Evolutionary conservation across 2,329 filamentous ascomycete species (phyloP), one percentile per base, ranked within the genome.

Genomic region (Graphilbum sp.): DNA sequence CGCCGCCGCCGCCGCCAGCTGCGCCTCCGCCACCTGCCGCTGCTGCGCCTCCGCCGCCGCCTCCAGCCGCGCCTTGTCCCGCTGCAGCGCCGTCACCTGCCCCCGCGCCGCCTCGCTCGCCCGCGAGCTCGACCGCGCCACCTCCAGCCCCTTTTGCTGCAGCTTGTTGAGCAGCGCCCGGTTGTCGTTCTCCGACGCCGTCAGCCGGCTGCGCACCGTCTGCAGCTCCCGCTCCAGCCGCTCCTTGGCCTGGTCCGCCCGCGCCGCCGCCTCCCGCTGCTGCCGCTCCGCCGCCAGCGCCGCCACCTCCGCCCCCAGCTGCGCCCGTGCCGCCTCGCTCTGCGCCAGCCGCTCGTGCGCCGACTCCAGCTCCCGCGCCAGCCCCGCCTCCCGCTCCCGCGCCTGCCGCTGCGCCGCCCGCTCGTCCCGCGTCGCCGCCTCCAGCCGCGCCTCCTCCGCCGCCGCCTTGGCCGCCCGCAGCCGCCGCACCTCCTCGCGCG

Each of bases 111-210:
- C 82, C 48, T 96, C 88, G 43, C 73, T 86, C 23, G 82, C 88
- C 42, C 79, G 79, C 5, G 87, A 93, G 43, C 75, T 84, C 1
- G 88, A 90, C 34, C 90, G 75, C 31, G 88, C 88, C 55, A 98
- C 92, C 53, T 98, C 88, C 7, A 98, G 69, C 23, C 92, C 90
- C 63, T 96, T 96, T 52, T 96, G 88, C 51, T 96, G 88, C 16
- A 98, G 69, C 58, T 96, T 96, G 62, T 95, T 96, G 46, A 96
- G 69, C n/a, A 98, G 64, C 5, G 86, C 79, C 37, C 85, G 79
- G 51, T 96, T 96, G 59, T 96, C 88, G 49, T 96, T 95, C 55
- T 98, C 88, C 0, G 88, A 96, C 19, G 88, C 90, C 8, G 79
- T 71, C 31, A 98, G 65, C 18, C 88, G 79, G 43, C 87, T 87